Evolutionary conservation across 2,329 filamentous ascomycete genomes (phyloP).

Genomic region (Elsinoe fawcettii): DNA sequence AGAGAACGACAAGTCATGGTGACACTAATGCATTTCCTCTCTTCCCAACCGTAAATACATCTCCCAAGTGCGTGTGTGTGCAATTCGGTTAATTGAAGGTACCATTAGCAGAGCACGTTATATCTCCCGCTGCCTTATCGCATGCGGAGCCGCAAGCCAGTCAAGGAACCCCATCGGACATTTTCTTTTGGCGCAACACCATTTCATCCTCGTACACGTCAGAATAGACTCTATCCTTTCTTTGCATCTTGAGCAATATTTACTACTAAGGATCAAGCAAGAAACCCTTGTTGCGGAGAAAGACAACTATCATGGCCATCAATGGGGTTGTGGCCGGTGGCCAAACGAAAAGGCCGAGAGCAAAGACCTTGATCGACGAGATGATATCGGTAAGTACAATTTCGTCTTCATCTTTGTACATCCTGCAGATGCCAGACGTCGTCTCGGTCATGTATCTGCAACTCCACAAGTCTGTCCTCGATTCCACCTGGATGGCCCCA

Average conservation of each 20-base stretch:
- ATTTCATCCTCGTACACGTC: neutral
- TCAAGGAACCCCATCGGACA: neutral
- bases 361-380: slow-evolving; percentile 15
- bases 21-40: no score
- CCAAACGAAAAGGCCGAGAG: slow-evolving; percentile 10
- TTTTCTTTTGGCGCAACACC: neutral
- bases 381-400: slow-evolving; percentile 14
- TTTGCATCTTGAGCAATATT: neutral
- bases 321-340: slow-evolving; percentile 4
- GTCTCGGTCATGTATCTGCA: neutral
- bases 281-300: neutral
- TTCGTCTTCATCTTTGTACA: neutral
- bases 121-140: slow-evolving; percentile 2
- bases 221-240: neutral
- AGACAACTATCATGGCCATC: neutral
- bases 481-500: neutral
- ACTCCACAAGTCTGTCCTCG: neutral
- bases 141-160: slow-evolving; percentile 5
- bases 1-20: no score
- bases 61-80: no score
- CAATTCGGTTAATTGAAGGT: no score
- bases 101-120: neutral
- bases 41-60: no score
- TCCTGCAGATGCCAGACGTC: neutral
- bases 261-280: neutral